These are phyloP conservation scores for Coelastrella sp. DNA, from an alignment of 139 green algal species.

Conservation along the genomic window DNA sequence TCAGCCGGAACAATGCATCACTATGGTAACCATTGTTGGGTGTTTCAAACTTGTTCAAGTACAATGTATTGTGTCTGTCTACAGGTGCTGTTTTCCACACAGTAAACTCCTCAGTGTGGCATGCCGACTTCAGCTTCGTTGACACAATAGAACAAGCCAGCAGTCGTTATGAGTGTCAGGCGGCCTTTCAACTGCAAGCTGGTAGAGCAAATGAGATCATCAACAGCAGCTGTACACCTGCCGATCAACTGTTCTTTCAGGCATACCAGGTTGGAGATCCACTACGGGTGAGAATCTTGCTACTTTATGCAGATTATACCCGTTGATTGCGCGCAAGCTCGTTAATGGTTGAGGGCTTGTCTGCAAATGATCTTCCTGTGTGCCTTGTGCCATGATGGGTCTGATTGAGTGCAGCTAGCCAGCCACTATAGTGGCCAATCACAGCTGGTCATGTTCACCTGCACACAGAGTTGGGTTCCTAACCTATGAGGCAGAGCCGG, in stretches of 20 bases:
- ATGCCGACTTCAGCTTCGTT: constrained; percentile 37
- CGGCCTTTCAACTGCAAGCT: constrained; percentile 2
- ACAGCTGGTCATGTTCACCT: no score
- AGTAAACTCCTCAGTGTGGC: not conserved
- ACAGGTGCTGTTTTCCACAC: constrained; percentile 31
- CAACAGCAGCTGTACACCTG: not conserved
- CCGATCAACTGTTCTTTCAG: not conserved
- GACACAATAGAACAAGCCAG: not conserved
- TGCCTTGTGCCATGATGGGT: no score
- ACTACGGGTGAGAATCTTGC: no score
- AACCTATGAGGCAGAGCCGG: no score
- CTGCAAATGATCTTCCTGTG: no score
- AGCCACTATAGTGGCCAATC: no score
- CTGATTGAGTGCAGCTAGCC: no score
- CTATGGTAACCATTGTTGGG: not conserved
- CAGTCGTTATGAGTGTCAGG: not conserved
- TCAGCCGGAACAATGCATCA: not conserved
- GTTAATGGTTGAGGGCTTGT: no score
- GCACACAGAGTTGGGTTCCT: no score
- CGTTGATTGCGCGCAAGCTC: no score
- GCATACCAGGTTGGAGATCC: not conserved
- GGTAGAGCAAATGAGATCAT: not conserved
- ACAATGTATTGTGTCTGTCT: no score
- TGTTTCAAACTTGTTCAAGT: not conserved
- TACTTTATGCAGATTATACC: no score